Evolutionary conservation across 1,139 yeast genomes (phyloP).

Genomic region (Meyerozyma carpophila): DNA sequence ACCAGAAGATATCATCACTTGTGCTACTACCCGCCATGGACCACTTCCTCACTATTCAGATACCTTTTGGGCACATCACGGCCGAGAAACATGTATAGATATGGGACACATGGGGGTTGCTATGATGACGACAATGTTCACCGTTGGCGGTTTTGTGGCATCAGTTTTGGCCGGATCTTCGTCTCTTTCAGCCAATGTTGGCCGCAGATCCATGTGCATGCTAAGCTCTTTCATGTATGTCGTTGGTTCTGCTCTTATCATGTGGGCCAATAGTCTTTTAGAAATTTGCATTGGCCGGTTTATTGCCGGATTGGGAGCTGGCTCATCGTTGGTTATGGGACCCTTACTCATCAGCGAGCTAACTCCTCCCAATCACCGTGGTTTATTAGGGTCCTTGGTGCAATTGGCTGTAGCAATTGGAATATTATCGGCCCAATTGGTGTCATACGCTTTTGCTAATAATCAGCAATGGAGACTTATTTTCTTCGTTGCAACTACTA

Average conservation of each 20-base stretch:
- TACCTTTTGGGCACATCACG: constrained; percentile 23
- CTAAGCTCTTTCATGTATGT: constrained; percentile 20
- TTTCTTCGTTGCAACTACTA: constrained; percentile 20
- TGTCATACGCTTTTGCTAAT: constrained; percentile 28
- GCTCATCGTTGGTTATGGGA: constrained; percentile 31
- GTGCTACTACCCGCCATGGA: constrained; percentile 17
- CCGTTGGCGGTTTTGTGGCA: constrained; percentile 32
- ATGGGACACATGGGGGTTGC: constrained; percentile 21
- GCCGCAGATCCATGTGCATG: constrained; percentile 23
- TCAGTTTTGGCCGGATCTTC: constrained; percentile 29
- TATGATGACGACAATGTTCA: constrained; percentile 30
- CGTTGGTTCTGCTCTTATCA: constrained; percentile 25
- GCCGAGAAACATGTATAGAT: constrained; percentile 25
- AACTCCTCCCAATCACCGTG: constrained; percentile 34
- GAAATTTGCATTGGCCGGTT: constrained; percentile 25
- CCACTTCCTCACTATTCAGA: constrained; percentile 17
- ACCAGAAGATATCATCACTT: constrained; percentile 62
- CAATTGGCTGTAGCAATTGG: constrained; percentile 36
- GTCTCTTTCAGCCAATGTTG: constrained; percentile 17
- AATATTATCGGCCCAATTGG: constrained; percentile 27
- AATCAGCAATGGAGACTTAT: constrained; percentile 32
- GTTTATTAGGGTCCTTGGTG: constrained; percentile 31
- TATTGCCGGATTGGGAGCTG: constrained; percentile 34
- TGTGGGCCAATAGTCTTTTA: constrained; percentile 15
- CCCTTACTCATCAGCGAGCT: constrained; percentile 35